Evolutionary conservation across 176 grass and related monocot genomes (phyloP).

Genomic region (Oryza nivara): DNA sequence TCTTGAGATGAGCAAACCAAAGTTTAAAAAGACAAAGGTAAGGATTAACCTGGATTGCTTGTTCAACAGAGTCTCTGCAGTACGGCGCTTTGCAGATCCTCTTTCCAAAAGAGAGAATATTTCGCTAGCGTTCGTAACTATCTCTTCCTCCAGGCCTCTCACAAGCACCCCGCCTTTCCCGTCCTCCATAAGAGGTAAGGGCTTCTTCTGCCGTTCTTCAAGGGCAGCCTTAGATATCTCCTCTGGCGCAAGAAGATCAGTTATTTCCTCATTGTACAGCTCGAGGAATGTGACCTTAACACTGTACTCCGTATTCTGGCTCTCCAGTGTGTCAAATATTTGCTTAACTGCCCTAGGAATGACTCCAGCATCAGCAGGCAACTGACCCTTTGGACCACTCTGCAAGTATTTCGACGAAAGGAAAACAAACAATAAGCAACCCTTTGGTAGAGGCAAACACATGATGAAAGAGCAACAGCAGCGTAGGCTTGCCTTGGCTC

Average conservation of each 20-base stretch:
- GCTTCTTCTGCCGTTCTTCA: conserved; percentile 86
- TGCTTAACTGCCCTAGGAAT: conserved; percentile 97
- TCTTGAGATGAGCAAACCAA: neutral
- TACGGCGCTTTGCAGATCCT: conserved; percentile 91
- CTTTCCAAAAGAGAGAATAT: conserved; percentile 97
- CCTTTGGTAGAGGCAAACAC: neutral
- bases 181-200: conserved; percentile 95
- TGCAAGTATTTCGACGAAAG: conserved; percentile 48
- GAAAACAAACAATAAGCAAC: neutral
- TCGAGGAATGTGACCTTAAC: conserved; percentile 97
- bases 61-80: conserved; percentile 92
- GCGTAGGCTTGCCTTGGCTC: conserved; percentile 70
- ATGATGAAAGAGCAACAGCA: neutral
- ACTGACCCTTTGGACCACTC: conserved; percentile 64
- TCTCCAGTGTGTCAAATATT: conserved; percentile 91
- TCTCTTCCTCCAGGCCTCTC: conserved; percentile 94
- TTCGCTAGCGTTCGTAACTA: conserved; percentile 78
- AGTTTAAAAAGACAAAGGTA: neutral
- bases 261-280: conserved; percentile 98
- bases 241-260: conserved; percentile 92
- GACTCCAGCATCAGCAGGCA: conserved; percentile 86
- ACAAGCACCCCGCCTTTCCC: conserved; percentile 97
- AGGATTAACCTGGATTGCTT: conserved; percentile 97
- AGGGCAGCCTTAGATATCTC: conserved; percentile 77
- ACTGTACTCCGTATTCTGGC: conserved; percentile 96